These are phyloP conservation scores for Tetrahymena thermophila DNA, from an alignment of 73 alveolate species.

Conservation along the genomic window DNA sequence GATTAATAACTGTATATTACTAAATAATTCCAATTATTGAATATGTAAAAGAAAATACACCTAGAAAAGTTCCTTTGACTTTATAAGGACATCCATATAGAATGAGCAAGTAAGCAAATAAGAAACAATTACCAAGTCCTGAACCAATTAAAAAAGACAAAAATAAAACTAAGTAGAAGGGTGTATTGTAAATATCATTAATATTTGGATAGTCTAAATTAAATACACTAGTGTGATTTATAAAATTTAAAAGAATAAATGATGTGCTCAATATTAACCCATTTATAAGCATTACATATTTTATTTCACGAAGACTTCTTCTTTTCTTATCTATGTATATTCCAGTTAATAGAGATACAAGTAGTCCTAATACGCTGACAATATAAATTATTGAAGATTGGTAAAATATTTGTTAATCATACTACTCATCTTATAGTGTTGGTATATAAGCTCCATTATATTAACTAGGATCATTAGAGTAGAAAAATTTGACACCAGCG, in stretches of 20 bases:
- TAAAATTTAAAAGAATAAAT: background rate
- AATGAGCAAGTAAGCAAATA: background rate
- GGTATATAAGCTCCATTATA: background rate
- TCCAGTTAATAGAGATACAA: background rate
- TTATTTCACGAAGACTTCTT: background rate
- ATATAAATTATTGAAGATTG: background rate
- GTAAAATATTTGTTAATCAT: background rate
- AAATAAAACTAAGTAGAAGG: background rate
- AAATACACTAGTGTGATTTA: background rate
- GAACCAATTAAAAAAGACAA: background rate
- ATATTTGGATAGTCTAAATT: background rate
- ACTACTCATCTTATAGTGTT: background rate
- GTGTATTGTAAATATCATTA: background rate
- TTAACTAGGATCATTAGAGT: background rate
- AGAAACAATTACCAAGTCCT: background rate
- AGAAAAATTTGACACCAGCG: background rate
- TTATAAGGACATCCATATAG: background rate
- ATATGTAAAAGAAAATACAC: background rate
- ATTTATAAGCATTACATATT: background rate
- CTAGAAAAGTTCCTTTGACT: background rate
- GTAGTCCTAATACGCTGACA: background rate
- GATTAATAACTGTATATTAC: background rate
- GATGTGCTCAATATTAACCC: background rate
- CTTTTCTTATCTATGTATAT: background rate
- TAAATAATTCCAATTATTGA: background rate